Evolutionary conservation across 2,329 filamentous ascomycete genomes (phyloP), one percentile per base, ranked within the genome.

Genomic region (Colletotrichum sp.): DNA sequence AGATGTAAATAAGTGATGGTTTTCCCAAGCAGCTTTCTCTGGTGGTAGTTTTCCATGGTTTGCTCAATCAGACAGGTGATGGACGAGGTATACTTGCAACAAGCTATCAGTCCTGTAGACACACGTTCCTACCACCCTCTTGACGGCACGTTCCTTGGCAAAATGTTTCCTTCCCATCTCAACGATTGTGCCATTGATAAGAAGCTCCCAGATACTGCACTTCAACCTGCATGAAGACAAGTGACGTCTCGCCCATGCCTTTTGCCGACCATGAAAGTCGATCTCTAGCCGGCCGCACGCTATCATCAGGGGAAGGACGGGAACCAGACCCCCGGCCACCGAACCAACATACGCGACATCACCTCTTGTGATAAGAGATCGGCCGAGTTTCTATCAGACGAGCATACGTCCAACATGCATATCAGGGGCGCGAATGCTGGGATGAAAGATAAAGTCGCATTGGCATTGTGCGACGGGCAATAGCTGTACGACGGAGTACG

Each of bases 1-100:
- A 13, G 0, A 6, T 21, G 10, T 52, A 0, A 52, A 52, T 52
- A 52, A 21, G 0, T 52, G n/a, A 21, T 21, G 10, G 0, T 3
- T 0, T 52, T 1, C 43, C 43, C 3, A 1, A 13, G 6, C 6
- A 21, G 10, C 10, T 52, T 52, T 0, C 10, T 24, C 1, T 21
- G n/a, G 43, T 52, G 28, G 1, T 28, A 28, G 6, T 24, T 24
- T 24, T 24, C 24, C 4, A 12, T 48, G n/a, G 13, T 8, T 21
- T 52, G 10, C n/a, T 52, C 12, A 24, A 52, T 52, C 4, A 1
- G n/a, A 24, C 4, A 1, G 43, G n/a, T 13, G 1, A 3, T 52
- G n/a, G n/a, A 24, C 2, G 43, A 8, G n/a, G 43, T 8, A 2
- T 5, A 13, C n/a, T 52, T 13, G 3, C 43, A 13, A 52, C n/a